These are phyloP conservation scores for Blepharisma undulans DNA, from an alignment of 169 alveolate species.

Conservation along the genomic window DNA sequence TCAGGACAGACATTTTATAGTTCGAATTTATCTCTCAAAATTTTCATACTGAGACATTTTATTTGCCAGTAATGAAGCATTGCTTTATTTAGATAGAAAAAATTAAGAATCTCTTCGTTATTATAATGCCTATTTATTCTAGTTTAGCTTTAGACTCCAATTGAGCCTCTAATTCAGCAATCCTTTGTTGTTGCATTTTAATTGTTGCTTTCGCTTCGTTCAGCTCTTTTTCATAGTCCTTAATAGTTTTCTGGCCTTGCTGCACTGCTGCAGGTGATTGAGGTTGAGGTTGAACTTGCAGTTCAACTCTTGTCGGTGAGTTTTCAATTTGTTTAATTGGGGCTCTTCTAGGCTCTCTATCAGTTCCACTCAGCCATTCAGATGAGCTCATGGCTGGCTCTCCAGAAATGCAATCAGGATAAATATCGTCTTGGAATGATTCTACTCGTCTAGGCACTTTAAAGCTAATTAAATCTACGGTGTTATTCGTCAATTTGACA, in stretches of 20 bases:
- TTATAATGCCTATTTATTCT: not conserved
- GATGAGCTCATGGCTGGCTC: slow-evolving; percentile 60
- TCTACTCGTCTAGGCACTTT: slow-evolving; percentile 60
- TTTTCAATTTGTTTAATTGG: not conserved
- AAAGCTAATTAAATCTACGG: slow-evolving; percentile 53
- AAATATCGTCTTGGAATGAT: slow-evolving; percentile 61
- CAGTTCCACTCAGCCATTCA: slow-evolving; percentile 64
- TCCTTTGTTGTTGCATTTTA: not conserved
- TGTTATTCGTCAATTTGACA: slow-evolving; percentile 52
- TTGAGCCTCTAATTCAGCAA: not conserved
- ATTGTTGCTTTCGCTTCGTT: not conserved
- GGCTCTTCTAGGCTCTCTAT: slow-evolving; percentile 2
- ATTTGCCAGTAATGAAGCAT: not conserved
- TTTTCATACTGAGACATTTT: not conserved
- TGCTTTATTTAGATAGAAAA: not conserved
- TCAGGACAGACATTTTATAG: not conserved
- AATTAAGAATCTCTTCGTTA: not conserved
- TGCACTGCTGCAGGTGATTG: not conserved
- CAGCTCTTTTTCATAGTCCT: not conserved
- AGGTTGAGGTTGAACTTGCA: not conserved
- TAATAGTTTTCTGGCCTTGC: not conserved
- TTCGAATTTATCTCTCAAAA: not conserved
- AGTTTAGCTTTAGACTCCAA: not conserved
- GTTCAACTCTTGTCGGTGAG: not conserved
- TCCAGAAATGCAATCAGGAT: slow-evolving; percentile 52